Base-by-base conservation (phyloP, 2,329 filamentous ascomycete genomes). In the Epichloe sylvatica region DNA sequence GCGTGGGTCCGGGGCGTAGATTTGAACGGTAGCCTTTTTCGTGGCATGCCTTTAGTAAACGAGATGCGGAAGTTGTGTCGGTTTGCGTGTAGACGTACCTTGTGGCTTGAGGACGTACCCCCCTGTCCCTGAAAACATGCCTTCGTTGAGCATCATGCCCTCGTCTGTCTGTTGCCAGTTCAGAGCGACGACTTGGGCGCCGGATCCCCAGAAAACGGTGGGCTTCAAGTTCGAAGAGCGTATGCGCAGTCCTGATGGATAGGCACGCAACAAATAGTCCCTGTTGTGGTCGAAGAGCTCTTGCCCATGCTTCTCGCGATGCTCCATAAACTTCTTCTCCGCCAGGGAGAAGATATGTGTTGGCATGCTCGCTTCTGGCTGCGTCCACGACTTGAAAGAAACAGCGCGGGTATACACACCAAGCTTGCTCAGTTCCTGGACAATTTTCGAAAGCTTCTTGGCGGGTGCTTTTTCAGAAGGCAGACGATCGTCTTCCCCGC, bases 121-220 rank as follows among this genome's bases (percentile, higher is more conserved):
- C n/a, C 75, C 75, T 0, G 85, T 86, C 11, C 83, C 85, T 2
- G 80, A 77, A 65, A 95, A 95, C 87, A 94, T 92, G 57, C 80
- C 90, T 61, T 92, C 83, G 61, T 96, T 96, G 13, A 95, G 76
- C 91, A 96, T 96, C 83, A 94, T 94, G 34, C 87, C 89, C 57
- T 87, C 84, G 60, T 96, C 89, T 65, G 85, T 82, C 53, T 82
- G 83, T 66, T 97, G 90, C 87, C 90, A 97, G 67, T 96, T 96
- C 53, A 97, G 71, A 0, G 90, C 90, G 1, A 94, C 88, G 57
- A 96, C 83, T 65, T 96, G 90, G 3, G 94, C 83, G 13, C 90
- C 90, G 55, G 86, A 83, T 34, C 87, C 77, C 90, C 90, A 96
- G 66, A 90, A 92, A 3, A 83, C 75, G 1, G 81, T 78, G 4